A percentile compares a stretch with the other conserved stretches of the same genome.
Conservation (phyloP, 2,329 filamentous ascomycete genomes). For the Colletotrichum sp. region DNA sequence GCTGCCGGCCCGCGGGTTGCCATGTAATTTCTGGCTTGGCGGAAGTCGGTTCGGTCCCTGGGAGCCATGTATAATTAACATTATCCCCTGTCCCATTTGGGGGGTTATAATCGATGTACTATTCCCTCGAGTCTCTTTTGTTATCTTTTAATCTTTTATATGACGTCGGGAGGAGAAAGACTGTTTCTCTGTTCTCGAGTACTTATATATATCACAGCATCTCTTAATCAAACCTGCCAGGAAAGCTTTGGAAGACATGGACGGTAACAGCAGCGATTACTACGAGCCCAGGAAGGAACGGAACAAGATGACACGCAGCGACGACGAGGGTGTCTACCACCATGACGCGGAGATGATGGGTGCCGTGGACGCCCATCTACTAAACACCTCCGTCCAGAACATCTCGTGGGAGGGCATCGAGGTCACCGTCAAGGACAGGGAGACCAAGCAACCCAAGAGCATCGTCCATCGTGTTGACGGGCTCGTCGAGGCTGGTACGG, state of each 20-base stretch:
- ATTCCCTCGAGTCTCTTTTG: background rate
- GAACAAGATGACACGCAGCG: background rate
- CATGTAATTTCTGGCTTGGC: background rate
- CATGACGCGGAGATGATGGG: constrained; percentile 29
- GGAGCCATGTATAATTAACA: background rate
- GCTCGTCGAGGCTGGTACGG: constrained; percentile 63
- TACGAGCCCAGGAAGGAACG: background rate
- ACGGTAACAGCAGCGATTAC: background rate
- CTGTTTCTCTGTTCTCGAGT: background rate
- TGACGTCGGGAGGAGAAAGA: background rate
- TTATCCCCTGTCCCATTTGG: background rate
- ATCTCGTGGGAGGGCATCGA: constrained; percentile 72
- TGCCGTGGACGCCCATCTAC: constrained; percentile 53
- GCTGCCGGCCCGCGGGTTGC: background rate
- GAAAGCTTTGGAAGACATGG: background rate
- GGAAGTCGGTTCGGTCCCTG: background rate
- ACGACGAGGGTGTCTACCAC: background rate
- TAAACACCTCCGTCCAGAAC: constrained; percentile 67
- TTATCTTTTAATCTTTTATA: background rate
- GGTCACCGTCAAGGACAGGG: constrained; percentile 75
- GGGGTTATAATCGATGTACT: background rate
- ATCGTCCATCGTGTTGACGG: constrained; percentile 71
- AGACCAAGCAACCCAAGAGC: constrained; percentile 65
- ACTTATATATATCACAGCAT: background rate
- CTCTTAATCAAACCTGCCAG: background rate